Conservation (phyloP, 345 rosid genomes). For the Hibiscus mutabilis region DNA sequence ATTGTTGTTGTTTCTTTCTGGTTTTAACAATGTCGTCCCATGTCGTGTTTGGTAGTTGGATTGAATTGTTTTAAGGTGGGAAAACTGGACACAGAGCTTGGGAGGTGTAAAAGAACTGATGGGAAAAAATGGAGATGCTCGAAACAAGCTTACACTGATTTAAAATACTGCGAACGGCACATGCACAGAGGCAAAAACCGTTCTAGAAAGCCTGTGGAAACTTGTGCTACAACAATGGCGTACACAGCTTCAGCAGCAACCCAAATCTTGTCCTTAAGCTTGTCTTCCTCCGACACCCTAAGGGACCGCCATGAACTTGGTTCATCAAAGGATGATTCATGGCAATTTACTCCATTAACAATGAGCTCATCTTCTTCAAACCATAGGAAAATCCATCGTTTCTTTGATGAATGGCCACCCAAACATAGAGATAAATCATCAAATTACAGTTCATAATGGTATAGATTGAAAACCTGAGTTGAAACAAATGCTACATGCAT, state of each 20-base stretch:
- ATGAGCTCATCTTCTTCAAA: slow-evolving; percentile 48
- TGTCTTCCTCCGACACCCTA: neutral
- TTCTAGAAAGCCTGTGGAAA: slow-evolving; percentile 89
- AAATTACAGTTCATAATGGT: too few species aligned
- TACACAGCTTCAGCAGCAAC: slow-evolving; percentile 14
- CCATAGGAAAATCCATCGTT: slow-evolving; percentile 61
- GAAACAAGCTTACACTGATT: slow-evolving; percentile 66
- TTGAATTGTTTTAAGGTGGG: slow-evolving; percentile 31
- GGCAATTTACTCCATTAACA: slow-evolving; percentile 56
- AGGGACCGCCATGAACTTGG: too few species aligned
- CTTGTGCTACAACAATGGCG: slow-evolving; percentile 11
- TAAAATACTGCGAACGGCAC: slow-evolving; percentile 88
- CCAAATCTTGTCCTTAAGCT: neutral
- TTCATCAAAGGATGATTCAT: slow-evolving; percentile 57
- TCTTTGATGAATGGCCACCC: slow-evolving; percentile 87
- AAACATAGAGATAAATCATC: slow-evolving; percentile 36
- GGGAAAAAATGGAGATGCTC: slow-evolving; percentile 97
- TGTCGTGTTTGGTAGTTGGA: slow-evolving; percentile 2
- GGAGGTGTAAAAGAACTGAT: slow-evolving; percentile 74
- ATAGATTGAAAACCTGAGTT: too few species aligned
- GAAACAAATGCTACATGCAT: too few species aligned
- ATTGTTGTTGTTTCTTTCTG: neutral
- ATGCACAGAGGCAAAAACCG: slow-evolving; percentile 97
- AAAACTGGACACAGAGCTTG: slow-evolving; percentile 77
- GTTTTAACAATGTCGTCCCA: neutral